Percentiles rank a stretch among this genome's conserved stretches.
Evolutionary conservation across 257 asterid species (phyloP).

Genomic region (Osmanthus fragrans): DNA sequence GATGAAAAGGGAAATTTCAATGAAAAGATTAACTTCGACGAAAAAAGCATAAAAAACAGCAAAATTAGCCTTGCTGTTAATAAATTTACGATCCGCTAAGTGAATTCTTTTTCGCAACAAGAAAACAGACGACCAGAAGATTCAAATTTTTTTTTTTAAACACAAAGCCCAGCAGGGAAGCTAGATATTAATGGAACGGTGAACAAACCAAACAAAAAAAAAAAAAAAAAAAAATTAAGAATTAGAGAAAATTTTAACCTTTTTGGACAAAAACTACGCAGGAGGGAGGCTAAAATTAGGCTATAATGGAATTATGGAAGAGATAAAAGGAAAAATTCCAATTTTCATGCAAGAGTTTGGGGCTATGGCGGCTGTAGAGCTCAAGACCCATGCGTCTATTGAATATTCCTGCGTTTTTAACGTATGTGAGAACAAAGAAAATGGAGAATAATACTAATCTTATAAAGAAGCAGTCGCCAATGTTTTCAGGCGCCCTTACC

Average conservation of each 20-base stretch:
- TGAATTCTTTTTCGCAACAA: too few species aligned
- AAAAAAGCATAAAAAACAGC: background rate
- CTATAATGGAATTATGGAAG: background rate
- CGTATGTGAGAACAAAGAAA: slow-evolving; percentile 21
- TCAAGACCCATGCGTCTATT: background rate
- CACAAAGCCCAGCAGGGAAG: background rate
- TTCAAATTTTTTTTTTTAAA: background rate
- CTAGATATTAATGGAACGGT: slow-evolving; percentile 13
- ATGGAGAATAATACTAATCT: background rate
- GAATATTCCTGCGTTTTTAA: slow-evolving; percentile 1
- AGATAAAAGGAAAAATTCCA: background rate
- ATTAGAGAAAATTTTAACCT: slow-evolving; percentile 28
- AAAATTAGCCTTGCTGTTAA: background rate
- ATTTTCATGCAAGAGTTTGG: slow-evolving; percentile 22
- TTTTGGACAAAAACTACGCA: background rate
- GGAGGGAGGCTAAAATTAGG: background rate
- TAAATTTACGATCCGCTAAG: background rate
- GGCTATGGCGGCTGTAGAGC: slow-evolving; percentile 26
- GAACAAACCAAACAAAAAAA: slow-evolving; percentile 1
- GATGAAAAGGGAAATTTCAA: background rate
- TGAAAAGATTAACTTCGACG: background rate
- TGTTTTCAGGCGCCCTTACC: too few species aligned
- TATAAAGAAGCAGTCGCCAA: too few species aligned
- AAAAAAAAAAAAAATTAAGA: slow-evolving; percentile 2
- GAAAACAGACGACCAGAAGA: background rate